Base-by-base conservation (phyloP, 2,329 filamentous ascomycete species). In the Chaetomiaceae sp. region DNA sequence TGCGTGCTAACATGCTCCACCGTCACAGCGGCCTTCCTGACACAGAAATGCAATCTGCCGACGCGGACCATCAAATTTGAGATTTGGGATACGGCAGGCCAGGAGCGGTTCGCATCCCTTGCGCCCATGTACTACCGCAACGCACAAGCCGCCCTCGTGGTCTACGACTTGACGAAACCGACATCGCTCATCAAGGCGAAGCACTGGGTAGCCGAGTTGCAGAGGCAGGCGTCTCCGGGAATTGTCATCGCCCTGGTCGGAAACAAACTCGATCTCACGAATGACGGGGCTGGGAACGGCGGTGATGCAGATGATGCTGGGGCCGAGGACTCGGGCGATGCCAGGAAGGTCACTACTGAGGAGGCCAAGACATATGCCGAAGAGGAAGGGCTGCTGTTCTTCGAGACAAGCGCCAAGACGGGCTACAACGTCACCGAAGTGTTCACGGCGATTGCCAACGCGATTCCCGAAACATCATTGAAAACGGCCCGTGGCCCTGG, bases 81-180 rank as follows among this genome's bases (percentile, higher is more conserved):
- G 71, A 97, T 99, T 67, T 99, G 92, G 92, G 92, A 99, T 76
- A 97, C 92, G 14, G 92, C 94, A 38, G 92, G 92, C 67, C 92
- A 99, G 74, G 92, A 99, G 77, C 89, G 92, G 59, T 99, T 97
- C 69, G 92, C 92, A 64, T 95, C 89, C 47, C 83, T 97, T 56
- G 94, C 94, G 48, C 94, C 92, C 65, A 97, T 97, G 94, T 99
- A 99, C 81, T 97, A 97, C 78, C 90, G 92, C 73, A 97, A 99
- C 70, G 94, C 94, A 47, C 92, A 97, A 75, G 90, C 91, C 59
- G 94, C 94, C 13, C 87, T 99, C 62, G 92, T 99, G 58, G 92
- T 97, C 69, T 99, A 97, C 82, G 92, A 99, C 69, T 85, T 99
- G 65, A 99, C 94, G 58, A 97, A 97, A 73, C 88, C 91, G 38